phyloP scores from a whole-genome alignment of 257 asterid species.

The Solanum chiquidenum region DNA sequence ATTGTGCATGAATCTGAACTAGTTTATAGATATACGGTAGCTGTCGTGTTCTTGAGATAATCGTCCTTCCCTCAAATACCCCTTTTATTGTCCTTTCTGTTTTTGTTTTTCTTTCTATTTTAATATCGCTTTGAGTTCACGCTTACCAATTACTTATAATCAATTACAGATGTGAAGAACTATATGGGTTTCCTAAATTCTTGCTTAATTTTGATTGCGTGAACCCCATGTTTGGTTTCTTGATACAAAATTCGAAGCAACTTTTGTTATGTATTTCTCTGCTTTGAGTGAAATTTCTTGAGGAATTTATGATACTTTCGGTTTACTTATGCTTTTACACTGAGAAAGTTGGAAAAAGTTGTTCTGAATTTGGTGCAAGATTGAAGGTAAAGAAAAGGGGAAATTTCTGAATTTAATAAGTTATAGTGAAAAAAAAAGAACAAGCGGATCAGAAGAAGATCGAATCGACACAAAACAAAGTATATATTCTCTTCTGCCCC shows the following conservation, averaged over 20 bases:
- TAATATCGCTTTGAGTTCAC: neutral
- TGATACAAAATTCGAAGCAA: neutral
- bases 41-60: neutral
- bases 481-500: neutral
- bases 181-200: neutral
- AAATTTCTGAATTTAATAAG: constrained; percentile 12
- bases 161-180: neutral
- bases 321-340: constrained; percentile 18
- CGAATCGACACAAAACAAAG: constrained; percentile 14
- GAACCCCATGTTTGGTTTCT: neutral
- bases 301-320: constrained; percentile 10
- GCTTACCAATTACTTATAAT: neutral
- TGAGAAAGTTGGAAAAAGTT: constrained; percentile 9
- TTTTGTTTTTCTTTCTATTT: neutral
- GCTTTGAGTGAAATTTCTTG: neutral
- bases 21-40: neutral
- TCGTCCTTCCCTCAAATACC: constrained; percentile 4
- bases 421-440: neutral
- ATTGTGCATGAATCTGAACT: constrained; percentile 2
- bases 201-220: neutral
- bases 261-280: neutral
- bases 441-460: constrained; percentile 1
- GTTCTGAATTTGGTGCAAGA: constrained; percentile 13
- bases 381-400: constrained; percentile 27
- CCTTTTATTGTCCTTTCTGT: constrained; percentile 1